phyloP scores from a whole-genome alignment of 371 early-diverging fungal species.

The Mycotypha africana region DNA sequence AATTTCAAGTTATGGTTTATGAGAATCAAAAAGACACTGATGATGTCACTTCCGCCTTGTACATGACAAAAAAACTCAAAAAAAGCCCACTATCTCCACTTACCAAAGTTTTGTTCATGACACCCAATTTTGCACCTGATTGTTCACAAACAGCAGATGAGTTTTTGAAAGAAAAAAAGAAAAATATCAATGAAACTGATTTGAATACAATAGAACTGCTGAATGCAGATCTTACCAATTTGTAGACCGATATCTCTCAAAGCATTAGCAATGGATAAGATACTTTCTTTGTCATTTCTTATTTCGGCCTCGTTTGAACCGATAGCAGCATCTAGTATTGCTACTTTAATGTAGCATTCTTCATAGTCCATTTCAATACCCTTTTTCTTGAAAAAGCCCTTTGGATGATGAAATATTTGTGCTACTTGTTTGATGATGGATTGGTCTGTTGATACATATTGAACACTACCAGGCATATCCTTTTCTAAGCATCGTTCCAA shows the following conservation, averaged over 20 bases:
- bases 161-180: neutral
- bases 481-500: constrained; percentile 12
- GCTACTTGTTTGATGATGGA: constrained; percentile 2
- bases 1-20: neutral
- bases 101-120: constrained; percentile 25
- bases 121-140: constrained; percentile 21
- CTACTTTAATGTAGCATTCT: constrained; percentile 10
- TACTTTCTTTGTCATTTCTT: constrained; percentile 13
- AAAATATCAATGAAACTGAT: no score
- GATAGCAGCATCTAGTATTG: constrained; percentile 27
- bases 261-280: constrained; percentile 13
- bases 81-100: no score
- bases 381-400: constrained; percentile 15
- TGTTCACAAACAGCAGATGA: no score
- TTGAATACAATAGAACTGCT: no score
- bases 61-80: no score
- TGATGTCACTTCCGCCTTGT: no score
- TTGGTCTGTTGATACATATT: constrained; percentile 9
- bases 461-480: constrained; percentile 9
- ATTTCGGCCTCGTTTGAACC: constrained; percentile 24
- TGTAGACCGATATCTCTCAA: constrained; percentile 19
- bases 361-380: constrained; percentile 15
- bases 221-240: constrained; percentile 22
- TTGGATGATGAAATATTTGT: constrained; percentile 10
- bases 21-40: neutral